Conservation (phyloP, 2,329 filamentous ascomycete species). For the Ceratocystis cacaofunesta region DNA sequence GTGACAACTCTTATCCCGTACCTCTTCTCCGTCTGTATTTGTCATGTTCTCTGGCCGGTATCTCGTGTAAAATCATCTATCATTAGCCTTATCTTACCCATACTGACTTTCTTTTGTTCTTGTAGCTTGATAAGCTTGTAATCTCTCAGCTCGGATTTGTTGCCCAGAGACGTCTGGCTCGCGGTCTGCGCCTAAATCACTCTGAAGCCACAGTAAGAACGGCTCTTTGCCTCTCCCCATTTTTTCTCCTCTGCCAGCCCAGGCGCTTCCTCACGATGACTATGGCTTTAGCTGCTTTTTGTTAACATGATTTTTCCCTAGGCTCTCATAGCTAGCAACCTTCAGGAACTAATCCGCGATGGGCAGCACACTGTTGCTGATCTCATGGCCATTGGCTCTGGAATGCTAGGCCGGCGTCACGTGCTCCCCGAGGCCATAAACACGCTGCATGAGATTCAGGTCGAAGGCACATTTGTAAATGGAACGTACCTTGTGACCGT, state of each 20-base stretch:
- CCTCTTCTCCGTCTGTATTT: background rate
- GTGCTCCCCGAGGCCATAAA: slow-evolving; percentile 69
- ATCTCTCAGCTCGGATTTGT: slow-evolving; percentile 79
- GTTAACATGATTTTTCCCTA: slow-evolving; percentile 22
- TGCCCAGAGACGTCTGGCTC: slow-evolving; percentile 73
- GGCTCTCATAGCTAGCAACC: slow-evolving; percentile 72
- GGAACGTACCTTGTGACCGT: slow-evolving; percentile 93
- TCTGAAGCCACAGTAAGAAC: slow-evolving; percentile 60
- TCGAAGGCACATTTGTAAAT: slow-evolving; percentile 82
- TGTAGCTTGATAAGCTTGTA: slow-evolving; percentile 84
- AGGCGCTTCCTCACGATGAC: slow-evolving; percentile 14
- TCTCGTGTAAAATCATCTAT: background rate
- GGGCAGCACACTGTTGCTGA: slow-evolving; percentile 81
- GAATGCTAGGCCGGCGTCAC: slow-evolving; percentile 85
- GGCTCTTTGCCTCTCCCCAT: background rate
- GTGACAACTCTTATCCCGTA: slow-evolving; percentile 18
- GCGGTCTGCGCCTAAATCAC: slow-evolving; percentile 81
- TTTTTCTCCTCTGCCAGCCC: background rate
- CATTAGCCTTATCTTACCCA: no score
- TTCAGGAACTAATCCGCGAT: slow-evolving; percentile 96
- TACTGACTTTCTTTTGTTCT: slow-evolving; percentile 7
- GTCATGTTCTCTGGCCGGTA: background rate
- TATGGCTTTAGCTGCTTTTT: background rate
- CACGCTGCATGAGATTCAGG: slow-evolving; percentile 71
- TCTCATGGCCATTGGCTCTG: slow-evolving; percentile 81